phyloP scores from a whole-genome alignment of 2,329 filamentous ascomycete genomes.

The Zymoseptoria tritici region DNA sequence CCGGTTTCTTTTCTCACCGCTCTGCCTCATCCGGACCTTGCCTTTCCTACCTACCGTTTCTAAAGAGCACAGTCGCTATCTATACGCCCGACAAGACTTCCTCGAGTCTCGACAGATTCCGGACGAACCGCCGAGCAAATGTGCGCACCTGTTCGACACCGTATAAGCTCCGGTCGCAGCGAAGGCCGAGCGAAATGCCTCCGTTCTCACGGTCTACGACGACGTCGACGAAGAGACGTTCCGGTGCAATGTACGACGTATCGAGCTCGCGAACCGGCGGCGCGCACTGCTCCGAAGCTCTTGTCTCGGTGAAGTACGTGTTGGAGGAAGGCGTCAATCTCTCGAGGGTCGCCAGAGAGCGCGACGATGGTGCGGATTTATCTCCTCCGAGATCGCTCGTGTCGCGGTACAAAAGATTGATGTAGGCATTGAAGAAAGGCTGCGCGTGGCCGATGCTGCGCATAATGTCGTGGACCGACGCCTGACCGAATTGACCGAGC shows the following conservation, averaged over 20 bases:
- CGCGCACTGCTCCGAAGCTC: background rate
- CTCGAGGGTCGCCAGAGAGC: background rate
- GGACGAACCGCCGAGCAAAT: background rate
- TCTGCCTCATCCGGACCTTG: too few species aligned
- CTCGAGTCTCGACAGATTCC: background rate
- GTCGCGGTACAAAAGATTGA: conserved; percentile 7
- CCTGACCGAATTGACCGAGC: conserved; percentile 6
- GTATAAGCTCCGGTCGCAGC: background rate
- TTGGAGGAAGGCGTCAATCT: background rate
- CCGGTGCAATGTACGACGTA: background rate
- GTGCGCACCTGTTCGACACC: background rate
- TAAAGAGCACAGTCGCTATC: too few species aligned
- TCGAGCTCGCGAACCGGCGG: background rate
- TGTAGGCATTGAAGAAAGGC: conserved; percentile 10
- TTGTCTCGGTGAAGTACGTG: background rate
- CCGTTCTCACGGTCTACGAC: background rate
- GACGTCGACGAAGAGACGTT: background rate
- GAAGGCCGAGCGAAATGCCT: background rate
- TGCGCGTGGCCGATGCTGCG: background rate
- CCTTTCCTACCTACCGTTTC: too few species aligned
- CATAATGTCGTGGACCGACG: conserved; percentile 3
- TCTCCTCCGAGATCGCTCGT: background rate
- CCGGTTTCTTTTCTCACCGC: too few species aligned
- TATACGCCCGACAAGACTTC: background rate
- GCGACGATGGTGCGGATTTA: background rate